Percentiles rank a stretch among this genome's conserved stretches.
Conservation (phyloP, 192 early-diverging fungal species). For the Backusella mclennaniae region DNA sequence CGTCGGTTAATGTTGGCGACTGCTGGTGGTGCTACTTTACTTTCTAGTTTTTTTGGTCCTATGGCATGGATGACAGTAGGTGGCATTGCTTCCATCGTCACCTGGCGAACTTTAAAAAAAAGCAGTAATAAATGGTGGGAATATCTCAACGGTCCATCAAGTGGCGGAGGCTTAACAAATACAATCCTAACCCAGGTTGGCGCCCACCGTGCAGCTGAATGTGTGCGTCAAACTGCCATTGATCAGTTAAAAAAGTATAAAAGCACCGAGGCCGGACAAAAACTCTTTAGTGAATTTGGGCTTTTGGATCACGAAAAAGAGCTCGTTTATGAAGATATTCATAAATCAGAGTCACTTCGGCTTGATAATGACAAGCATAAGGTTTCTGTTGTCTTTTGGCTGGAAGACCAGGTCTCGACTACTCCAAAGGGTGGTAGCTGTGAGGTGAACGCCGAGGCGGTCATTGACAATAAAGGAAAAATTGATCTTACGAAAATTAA, state of each 20-base stretch:
- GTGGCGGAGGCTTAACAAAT: background rate
- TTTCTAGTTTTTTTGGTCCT: background rate
- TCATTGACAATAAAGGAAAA: slow-evolving; percentile 6
- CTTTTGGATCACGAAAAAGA: background rate
- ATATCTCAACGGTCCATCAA: background rate
- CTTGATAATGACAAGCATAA: slow-evolving; percentile 2
- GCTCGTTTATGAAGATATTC: slow-evolving; percentile 3
- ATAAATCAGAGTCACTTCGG: background rate
- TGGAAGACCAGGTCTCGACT: background rate
- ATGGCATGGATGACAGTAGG: slow-evolving; percentile 5
- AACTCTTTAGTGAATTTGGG: slow-evolving; percentile 2
- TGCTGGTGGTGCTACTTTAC: background rate
- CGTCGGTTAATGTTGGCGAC: background rate
- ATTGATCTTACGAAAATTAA: background rate
- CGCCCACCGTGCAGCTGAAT: slow-evolving; percentile 20
- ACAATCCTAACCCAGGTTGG: slow-evolving; percentile 4
- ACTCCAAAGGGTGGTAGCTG: slow-evolving; percentile 7
- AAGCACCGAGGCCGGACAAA: background rate
- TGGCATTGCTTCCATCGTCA: slow-evolving; percentile 7
- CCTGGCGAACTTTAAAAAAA: slow-evolving; percentile 4
- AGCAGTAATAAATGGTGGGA: slow-evolving; percentile 19
- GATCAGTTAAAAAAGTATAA: background rate
- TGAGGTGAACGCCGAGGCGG: background rate
- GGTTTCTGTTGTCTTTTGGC: background rate
- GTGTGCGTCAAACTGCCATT: slow-evolving; percentile 14